Percentiles rank a stretch among this genome's conserved stretches.
Evolutionary conservation across 2,329 filamentous ascomycete species (phyloP).

Genomic region (Paracoccidioides brasiliensis): DNA sequence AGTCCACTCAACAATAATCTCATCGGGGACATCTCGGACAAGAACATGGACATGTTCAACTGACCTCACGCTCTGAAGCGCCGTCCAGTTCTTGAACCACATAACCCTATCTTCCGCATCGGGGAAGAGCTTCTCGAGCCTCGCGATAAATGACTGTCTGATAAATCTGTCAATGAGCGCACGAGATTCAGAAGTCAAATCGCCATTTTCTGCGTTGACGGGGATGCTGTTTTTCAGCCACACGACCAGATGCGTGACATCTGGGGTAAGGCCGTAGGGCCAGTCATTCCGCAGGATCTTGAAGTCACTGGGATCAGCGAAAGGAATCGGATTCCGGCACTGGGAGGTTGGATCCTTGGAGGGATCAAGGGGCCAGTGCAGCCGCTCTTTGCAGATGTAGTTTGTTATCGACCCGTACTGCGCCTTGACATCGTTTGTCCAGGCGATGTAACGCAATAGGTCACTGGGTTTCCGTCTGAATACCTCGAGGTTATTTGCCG

Average conservation of each 20-base stretch:
- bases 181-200: slow-evolving; percentile 39
- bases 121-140: slow-evolving; percentile 26
- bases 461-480: slow-evolving; percentile 48
- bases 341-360: slow-evolving; percentile 12
- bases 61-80: slow-evolving; percentile 46
- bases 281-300: slow-evolving; percentile 49
- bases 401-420: slow-evolving; percentile 43
- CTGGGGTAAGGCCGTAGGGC: slow-evolving; percentile 45
- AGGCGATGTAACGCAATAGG: slow-evolving; percentile 46
- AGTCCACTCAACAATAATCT: slow-evolving; percentile 34
- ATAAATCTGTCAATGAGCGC: slow-evolving; percentile 39
- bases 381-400: slow-evolving; percentile 43
- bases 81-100: slow-evolving; percentile 55
- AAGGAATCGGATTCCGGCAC: slow-evolving; percentile 35
- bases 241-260: slow-evolving; percentile 44
- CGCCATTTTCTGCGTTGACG: slow-evolving; percentile 33
- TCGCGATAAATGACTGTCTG: slow-evolving; percentile 35
- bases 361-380: slow-evolving; percentile 36
- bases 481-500: slow-evolving; percentile 40
- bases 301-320: slow-evolving; percentile 42
- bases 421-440: slow-evolving; percentile 42
- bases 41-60: slow-evolving; percentile 47
- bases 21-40: slow-evolving; percentile 35
- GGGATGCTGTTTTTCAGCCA: slow-evolving; percentile 43
- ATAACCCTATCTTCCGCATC: slow-evolving; percentile 36